Percentiles rank a stretch among this genome's conserved stretches.
Conservation (phyloP, 805 yeast genomes). For the Diddensiella transvaalensis region DNA sequence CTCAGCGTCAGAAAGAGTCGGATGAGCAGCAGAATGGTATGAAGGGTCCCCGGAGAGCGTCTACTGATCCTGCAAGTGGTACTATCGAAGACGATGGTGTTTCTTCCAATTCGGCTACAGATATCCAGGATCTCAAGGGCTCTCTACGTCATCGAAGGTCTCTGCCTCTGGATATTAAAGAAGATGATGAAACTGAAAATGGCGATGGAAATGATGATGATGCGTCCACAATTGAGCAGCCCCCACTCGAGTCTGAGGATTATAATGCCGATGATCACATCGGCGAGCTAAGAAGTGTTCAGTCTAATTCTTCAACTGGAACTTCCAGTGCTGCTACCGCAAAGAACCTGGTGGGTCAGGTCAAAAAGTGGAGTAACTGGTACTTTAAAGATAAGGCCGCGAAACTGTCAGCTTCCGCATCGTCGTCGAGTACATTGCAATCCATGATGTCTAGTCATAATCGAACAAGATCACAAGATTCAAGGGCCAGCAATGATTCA, state of each 20-base stretch:
- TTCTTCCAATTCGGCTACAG: neutral
- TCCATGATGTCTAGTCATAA: neutral
- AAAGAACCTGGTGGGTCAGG: constrained; percentile 22
- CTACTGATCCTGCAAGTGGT: constrained; percentile 3
- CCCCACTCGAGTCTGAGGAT: neutral
- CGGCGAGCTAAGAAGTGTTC: constrained; percentile 21
- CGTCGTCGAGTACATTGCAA: neutral
- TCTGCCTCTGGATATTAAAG: neutral
- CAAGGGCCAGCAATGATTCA: neutral
- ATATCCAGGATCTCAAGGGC: neutral
- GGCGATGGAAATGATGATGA: constrained; percentile 1
- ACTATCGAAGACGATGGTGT: neutral
- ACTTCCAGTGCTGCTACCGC: constrained; percentile 6
- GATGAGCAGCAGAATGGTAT: neutral
- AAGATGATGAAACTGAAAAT: neutral
- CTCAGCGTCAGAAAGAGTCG: constrained; percentile 12
- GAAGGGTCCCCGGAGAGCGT: neutral
- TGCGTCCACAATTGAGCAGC: neutral
- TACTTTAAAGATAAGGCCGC: constrained; percentile 22
- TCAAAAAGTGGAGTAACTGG: constrained; percentile 29
- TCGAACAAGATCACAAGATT: neutral
- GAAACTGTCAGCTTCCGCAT: neutral
- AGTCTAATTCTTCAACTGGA: constrained; percentile 4
- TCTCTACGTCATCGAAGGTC: constrained; percentile 1
- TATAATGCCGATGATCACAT: constrained; percentile 17